A percentile compares a stretch with the other conserved stretches of the same genome.
These are phyloP conservation scores for Leccinum fallax DNA, from an alignment of 1,284 basidiomycete species.

Conservation along the genomic window DNA sequence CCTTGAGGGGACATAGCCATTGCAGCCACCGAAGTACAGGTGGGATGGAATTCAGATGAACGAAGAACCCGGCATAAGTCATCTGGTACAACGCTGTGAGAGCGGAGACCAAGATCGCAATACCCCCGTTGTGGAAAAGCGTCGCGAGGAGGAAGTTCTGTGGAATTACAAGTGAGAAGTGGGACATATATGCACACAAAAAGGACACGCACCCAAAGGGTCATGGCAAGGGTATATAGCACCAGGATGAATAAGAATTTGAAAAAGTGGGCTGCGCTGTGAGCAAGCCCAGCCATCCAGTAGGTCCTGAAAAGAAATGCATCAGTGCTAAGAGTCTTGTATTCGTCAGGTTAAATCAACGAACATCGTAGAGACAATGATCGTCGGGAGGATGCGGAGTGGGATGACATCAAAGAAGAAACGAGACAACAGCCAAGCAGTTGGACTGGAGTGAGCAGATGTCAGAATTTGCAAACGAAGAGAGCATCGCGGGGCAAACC, in stretches of 20 bases:
- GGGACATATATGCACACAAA: background rate
- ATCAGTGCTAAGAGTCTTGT: slow-evolving; percentile 20
- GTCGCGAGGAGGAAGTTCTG: slow-evolving; percentile 89
- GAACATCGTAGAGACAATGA: slow-evolving; percentile 79
- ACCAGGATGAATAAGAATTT: slow-evolving; percentile 81
- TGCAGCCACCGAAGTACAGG: slow-evolving; percentile 87
- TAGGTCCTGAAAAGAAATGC: slow-evolving; percentile 57
- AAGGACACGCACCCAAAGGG: slow-evolving; percentile 68
- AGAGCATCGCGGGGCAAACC: slow-evolving; percentile 40
- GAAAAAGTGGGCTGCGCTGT: slow-evolving; percentile 72
- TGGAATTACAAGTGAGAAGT: background rate
- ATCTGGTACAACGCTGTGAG: slow-evolving; percentile 79
- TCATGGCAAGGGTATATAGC: slow-evolving; percentile 79
- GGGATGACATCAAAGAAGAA: slow-evolving; percentile 86
- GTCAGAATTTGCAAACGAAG: slow-evolving; percentile 9
- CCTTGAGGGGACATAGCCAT: slow-evolving; percentile 68
- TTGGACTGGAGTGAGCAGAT: slow-evolving; percentile 52
- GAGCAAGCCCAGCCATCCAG: slow-evolving; percentile 89
- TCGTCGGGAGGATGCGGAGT: slow-evolving; percentile 80
- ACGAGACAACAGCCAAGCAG: slow-evolving; percentile 84
- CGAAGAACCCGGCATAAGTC: slow-evolving; percentile 87
- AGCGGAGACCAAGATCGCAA: slow-evolving; percentile 84
- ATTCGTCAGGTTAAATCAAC: slow-evolving; percentile 26
- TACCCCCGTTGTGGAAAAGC: slow-evolving; percentile 79
- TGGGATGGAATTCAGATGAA: slow-evolving; percentile 78